Conservation (phyloP, 1,284 basidiomycete species). For the Rhodotorula sp. region DNA sequence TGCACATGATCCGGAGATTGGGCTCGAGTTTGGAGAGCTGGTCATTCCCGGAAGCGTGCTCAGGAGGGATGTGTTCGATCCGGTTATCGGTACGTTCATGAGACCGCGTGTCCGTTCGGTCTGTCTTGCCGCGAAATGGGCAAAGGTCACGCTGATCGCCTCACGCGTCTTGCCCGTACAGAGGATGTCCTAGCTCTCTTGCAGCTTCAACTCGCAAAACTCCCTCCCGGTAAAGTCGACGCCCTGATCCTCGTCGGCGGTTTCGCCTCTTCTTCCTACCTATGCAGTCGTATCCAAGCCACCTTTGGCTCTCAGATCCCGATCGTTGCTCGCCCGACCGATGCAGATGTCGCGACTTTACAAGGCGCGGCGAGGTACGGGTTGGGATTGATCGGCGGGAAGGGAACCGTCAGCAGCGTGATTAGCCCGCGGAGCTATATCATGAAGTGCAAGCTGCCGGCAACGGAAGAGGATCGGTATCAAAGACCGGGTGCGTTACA, state of each 20-base stretch:
- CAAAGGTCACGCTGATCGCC: no score
- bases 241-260: slow-evolving; percentile 79
- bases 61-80: slow-evolving; percentile 73
- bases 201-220: slow-evolving; percentile 63
- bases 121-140: no score
- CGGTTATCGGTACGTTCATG: slow-evolving; percentile 55
- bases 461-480: slow-evolving; percentile 71
- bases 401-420: slow-evolving; percentile 69
- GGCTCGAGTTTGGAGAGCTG: slow-evolving; percentile 72
- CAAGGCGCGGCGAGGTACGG: slow-evolving; percentile 77
- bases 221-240: slow-evolving; percentile 65
- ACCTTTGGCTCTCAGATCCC: slow-evolving; percentile 63
- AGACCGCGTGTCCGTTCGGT: neutral
- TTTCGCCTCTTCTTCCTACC: slow-evolving; percentile 76
- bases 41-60: slow-evolving; percentile 72
- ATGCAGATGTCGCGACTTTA: slow-evolving; percentile 76
- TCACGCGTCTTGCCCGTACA: no score
- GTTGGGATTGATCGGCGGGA: slow-evolving; percentile 57
- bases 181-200: slow-evolving; percentile 68
- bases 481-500: slow-evolving; percentile 66
- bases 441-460: slow-evolving; percentile 82
- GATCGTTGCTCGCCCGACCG: slow-evolving; percentile 71
- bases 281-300: slow-evolving; percentile 68
- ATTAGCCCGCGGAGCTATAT: slow-evolving; percentile 76
- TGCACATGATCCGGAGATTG: slow-evolving; percentile 63